Base-by-base conservation (phyloP, 768 basidiomycete genomes). In the Tubosaeta brunneosetosa region DNA sequence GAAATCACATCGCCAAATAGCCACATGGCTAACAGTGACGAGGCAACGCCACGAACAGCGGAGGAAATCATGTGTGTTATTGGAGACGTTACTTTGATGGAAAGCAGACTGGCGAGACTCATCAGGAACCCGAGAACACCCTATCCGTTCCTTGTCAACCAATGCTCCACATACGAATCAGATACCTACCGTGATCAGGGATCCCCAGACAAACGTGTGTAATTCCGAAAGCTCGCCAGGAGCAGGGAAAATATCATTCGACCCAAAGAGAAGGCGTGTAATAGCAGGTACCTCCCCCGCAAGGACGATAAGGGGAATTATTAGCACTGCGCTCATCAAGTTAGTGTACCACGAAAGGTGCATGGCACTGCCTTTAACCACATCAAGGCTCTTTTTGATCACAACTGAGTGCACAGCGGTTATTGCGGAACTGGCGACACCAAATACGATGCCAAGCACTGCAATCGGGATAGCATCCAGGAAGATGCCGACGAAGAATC, bases 61-160 rank as follows among this genome's bases (percentile, higher is more conserved):
- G 93, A 93, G 4, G 92, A 94, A 26, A 97, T 75, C 94, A 97
- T 98, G 69, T 98, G 94, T 3, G 94, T 94, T 66, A 97, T 93
- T 13, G 94, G 94, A 1, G 93, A 95, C 8, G 94, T 98, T 55
- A 97, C 89, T 69, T 98, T 94, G 77, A 98, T 97, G 25, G 91
- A 94, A 29, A 98, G 77, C 55, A 94, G 74, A 56, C 90, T 91
- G 10, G 94, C 94, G 49, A 98, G 81, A 71, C 88, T 91, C 83
- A 98, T 97, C 61, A 94, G 72, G 79, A 97, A 98, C 10, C 94
- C 94, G 48, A 97, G 73, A 16, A 80, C 73, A 31, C 94, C 94
- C 90, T 93, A 40, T 2, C 26, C 49, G 17, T 43, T 44, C 17
- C 4, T n/a, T 6, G 45, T 61, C 25, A 62, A 14, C 27, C 3